These are phyloP conservation scores for Selenicereus undatus DNA, from an alignment of 148 eudicot genomes.

Conservation along the genomic window DNA sequence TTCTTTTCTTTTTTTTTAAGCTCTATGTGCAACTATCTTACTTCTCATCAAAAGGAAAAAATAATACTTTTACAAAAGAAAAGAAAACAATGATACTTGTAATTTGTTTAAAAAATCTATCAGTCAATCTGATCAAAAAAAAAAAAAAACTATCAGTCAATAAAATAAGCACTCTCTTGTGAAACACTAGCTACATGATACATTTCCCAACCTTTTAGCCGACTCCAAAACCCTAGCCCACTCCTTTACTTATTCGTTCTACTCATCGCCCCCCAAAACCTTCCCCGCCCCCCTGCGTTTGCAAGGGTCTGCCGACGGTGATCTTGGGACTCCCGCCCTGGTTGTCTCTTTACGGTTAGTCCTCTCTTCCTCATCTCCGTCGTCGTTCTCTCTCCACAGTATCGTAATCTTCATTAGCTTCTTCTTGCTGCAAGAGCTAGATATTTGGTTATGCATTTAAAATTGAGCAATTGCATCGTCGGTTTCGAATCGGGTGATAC, in stretches of 20 bases:
- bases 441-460: background rate
- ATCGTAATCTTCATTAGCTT: background rate
- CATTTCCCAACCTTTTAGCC: background rate
- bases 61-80: too few relatives aligned
- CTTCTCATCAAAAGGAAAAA: too few relatives aligned
- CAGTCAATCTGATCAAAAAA: too few relatives aligned
- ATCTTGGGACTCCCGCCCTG: background rate
- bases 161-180: too few relatives aligned
- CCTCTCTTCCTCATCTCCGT: background rate
- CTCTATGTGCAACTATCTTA: too few relatives aligned
- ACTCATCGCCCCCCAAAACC: background rate
- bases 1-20: too few relatives aligned
- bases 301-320: background rate
- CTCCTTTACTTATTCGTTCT: background rate
- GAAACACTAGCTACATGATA: too few relatives aligned
- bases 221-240: background rate
- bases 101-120: too few relatives aligned
- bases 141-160: too few relatives aligned
- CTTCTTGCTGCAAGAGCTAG: background rate
- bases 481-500: background rate
- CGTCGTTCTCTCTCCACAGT: background rate
- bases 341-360: background rate
- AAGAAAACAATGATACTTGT: too few relatives aligned
- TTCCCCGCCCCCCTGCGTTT: background rate
- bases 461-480: background rate